phyloP scores from a whole-genome alignment of 805 yeast genomes.

The Kodamaea hsintzibuensis region DNA sequence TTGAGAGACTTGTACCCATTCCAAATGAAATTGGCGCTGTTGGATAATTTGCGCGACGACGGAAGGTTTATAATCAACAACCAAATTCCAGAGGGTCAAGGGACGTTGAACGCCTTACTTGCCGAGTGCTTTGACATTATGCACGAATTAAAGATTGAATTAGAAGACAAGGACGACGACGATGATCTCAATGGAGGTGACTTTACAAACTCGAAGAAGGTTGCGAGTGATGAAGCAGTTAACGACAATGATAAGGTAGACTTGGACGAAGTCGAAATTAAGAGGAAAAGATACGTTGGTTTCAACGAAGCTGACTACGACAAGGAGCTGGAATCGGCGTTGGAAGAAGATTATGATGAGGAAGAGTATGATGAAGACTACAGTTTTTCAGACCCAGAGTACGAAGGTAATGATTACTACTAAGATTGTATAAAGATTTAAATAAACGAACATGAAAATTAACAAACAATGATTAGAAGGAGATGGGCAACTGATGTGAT shows the following conservation, averaged over 20 bases:
- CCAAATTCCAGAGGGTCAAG: conserved; percentile 97
- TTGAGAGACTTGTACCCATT: conserved; percentile 92
- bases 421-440: conserved; percentile 12
- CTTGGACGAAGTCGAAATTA: conserved; percentile 44
- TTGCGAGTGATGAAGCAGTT: conserved; percentile 2
- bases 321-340: conserved; percentile 35
- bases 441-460: not conserved
- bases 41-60: conserved; percentile 83
- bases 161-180: conserved; percentile 59
- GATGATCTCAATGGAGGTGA: conserved; percentile 16
- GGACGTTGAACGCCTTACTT: conserved; percentile 83
- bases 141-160: conserved; percentile 85
- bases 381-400: conserved; percentile 31
- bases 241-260: conserved; percentile 27
- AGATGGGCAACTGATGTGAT: too few species aligned
- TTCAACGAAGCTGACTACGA: conserved; percentile 49
- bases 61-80: conserved; percentile 90
- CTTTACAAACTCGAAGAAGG: conserved; percentile 15
- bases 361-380: conserved; percentile 14
- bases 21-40: conserved; percentile 87
- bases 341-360: conserved; percentile 21
- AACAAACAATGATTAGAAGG: too few species aligned
- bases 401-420: conserved; percentile 46
- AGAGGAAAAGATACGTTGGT: conserved; percentile 43
- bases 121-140: conserved; percentile 94